Conservation (phyloP, 495 filamentous ascomycete species). For the Penicillium herquei region DNA sequence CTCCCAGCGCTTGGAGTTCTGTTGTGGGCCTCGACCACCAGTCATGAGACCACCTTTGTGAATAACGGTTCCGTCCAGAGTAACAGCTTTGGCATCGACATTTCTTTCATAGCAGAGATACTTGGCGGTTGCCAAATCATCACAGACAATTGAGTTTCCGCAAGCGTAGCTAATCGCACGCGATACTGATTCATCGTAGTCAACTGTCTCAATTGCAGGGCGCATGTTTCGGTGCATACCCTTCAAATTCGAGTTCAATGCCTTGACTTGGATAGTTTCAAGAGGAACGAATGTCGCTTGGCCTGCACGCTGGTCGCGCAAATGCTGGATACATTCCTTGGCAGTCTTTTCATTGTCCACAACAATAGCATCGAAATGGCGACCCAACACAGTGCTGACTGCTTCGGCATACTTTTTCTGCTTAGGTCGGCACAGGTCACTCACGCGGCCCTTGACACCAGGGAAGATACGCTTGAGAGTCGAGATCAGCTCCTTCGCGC, state of each 20-base stretch:
- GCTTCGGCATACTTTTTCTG: slow-evolving; percentile 94
- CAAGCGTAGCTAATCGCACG: slow-evolving; percentile 93
- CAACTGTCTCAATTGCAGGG: slow-evolving; percentile 92
- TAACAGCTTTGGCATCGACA: slow-evolving; percentile 91
- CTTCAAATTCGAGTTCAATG: slow-evolving; percentile 84
- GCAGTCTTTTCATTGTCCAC: slow-evolving; percentile 96
- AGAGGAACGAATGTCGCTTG: slow-evolving; percentile 91
- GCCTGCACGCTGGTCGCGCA: slow-evolving; percentile 81
- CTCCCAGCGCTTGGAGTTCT: slow-evolving; percentile 79
- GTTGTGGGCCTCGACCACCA: slow-evolving; percentile 77
- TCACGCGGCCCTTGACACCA: slow-evolving; percentile 84
- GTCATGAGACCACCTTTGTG: slow-evolving; percentile 98
- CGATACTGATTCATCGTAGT: slow-evolving; percentile 83
- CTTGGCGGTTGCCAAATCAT: slow-evolving; percentile 80
- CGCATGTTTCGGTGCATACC: slow-evolving; percentile 81
- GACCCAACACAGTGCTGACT: slow-evolving; percentile 86
- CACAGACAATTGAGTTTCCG: slow-evolving; percentile 93
- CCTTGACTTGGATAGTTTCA: slow-evolving; percentile 93
- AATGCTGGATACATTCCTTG: slow-evolving; percentile 89
- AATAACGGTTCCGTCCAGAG: slow-evolving; percentile 86
- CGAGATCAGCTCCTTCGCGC: slow-evolving; percentile 73
- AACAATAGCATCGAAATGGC: slow-evolving; percentile 89
- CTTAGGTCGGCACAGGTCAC: slow-evolving; percentile 91
- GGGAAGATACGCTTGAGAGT: slow-evolving; percentile 89
- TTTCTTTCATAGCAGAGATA: slow-evolving; percentile 82